These are phyloP conservation scores for Amanita thiersii DNA, from an alignment of 768 basidiomycete species.

Conservation along the genomic window DNA sequence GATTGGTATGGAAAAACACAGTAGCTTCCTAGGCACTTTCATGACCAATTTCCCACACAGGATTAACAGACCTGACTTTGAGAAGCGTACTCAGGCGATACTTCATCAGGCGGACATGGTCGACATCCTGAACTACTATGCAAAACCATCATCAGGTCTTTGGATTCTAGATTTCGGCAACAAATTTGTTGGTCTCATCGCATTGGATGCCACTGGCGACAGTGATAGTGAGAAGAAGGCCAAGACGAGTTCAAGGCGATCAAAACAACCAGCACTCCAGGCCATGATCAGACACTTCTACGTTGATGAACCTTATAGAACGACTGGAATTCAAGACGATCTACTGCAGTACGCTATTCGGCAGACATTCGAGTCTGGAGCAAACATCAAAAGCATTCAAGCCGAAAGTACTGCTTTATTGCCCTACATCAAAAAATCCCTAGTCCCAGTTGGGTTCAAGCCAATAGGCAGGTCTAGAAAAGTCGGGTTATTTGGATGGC, in stretches of 20 bases:
- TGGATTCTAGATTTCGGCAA: slow-evolving; percentile 58
- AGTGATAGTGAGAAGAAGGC: slow-evolving; percentile 21
- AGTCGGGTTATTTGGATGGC: slow-evolving; percentile 56
- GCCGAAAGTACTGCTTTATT: slow-evolving; percentile 41
- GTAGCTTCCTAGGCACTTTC: background rate
- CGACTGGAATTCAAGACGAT: slow-evolving; percentile 52
- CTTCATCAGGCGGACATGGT: slow-evolving; percentile 50
- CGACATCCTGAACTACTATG: slow-evolving; percentile 47
- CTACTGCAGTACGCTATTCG: slow-evolving; percentile 51
- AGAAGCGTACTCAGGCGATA: slow-evolving; percentile 39
- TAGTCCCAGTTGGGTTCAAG: slow-evolving; percentile 42
- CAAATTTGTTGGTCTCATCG: slow-evolving; percentile 60
- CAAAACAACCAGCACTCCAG: slow-evolving; percentile 24
- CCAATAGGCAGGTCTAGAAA: slow-evolving; percentile 32
- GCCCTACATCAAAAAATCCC: slow-evolving; percentile 36
- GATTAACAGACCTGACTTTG: slow-evolving; percentile 65
- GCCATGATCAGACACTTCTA: slow-evolving; percentile 71
- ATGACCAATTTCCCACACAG: slow-evolving; percentile 25
- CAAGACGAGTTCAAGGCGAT: slow-evolving; percentile 15
- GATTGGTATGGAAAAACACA: slow-evolving; percentile 49
- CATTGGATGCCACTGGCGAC: slow-evolving; percentile 53
- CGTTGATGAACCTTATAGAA: slow-evolving; percentile 57
- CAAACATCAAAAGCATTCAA: slow-evolving; percentile 35
- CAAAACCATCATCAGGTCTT: slow-evolving; percentile 55
- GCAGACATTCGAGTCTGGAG: slow-evolving; percentile 43